Percentiles rank a stretch among this genome's conserved stretches.
These are phyloP conservation scores for Pisolithus thermaeus DNA, from an alignment of 1,284 basidiomycete species.

Conservation along the genomic window DNA sequence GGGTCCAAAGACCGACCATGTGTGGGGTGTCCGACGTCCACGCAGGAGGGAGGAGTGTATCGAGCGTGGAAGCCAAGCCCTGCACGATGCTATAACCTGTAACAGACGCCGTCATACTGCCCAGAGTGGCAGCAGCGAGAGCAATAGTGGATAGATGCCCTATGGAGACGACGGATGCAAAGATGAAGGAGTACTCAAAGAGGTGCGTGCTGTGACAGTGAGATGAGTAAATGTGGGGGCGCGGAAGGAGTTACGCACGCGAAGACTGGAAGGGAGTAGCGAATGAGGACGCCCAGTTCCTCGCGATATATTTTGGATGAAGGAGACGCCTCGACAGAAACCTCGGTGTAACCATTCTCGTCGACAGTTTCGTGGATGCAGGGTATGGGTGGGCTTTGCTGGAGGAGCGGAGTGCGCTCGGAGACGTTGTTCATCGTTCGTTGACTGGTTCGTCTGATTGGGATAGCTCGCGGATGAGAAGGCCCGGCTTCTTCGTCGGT, in stretches of 20 bases:
- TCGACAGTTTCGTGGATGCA: constrained; percentile 10
- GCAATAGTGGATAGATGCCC: constrained; percentile 81
- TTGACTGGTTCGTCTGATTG: neutral
- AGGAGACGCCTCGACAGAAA: constrained; percentile 32
- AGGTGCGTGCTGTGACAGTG: constrained; percentile 54
- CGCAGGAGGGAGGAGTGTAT: constrained; percentile 86
- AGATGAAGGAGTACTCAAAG: constrained; percentile 68
- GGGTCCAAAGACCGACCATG: constrained; percentile 89
- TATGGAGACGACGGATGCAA: constrained; percentile 74
- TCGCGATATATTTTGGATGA: constrained; percentile 48
- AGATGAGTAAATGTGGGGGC: constrained; percentile 19
- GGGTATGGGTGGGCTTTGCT: constrained; percentile 7
- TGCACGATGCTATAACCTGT: constrained; percentile 71
- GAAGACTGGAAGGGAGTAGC: constrained; percentile 66
- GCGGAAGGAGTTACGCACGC: constrained; percentile 40
- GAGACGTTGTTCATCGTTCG: neutral
- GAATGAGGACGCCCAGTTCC: constrained; percentile 53
- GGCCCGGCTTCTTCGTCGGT: neutral
- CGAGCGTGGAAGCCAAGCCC: constrained; percentile 80
- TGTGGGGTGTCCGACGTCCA: constrained; percentile 84
- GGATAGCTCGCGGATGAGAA: neutral
- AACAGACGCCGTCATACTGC: constrained; percentile 81
- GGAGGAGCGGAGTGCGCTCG: constrained; percentile 34
- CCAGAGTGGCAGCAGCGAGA: constrained; percentile 78
- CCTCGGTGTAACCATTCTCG: neutral